phyloP scores from a whole-genome alignment of 352 stramenopile genomes.

The Thalassiosira sp. region DNA sequence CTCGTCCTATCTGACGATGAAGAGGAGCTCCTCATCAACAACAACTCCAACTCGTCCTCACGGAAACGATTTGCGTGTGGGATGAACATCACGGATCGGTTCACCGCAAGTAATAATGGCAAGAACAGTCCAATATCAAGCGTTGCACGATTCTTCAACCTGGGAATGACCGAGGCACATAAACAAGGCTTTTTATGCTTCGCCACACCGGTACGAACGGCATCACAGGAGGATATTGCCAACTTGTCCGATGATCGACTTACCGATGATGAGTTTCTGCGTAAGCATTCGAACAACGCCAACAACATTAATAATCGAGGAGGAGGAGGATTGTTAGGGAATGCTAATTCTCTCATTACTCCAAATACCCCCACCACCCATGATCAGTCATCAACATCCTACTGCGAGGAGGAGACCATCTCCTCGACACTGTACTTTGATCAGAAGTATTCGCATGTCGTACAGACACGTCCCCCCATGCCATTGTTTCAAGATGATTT shows the following conservation, averaged over 20 bases:
- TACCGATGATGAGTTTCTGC: slow-evolving; percentile 43
- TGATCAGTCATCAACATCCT: not conserved
- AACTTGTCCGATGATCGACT: slow-evolving; percentile 35
- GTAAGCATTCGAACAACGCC: slow-evolving; percentile 3
- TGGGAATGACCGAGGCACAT: slow-evolving; percentile 3
- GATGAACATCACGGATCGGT: not conserved
- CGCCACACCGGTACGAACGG: slow-evolving; percentile 59
- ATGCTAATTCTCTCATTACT: too few species aligned
- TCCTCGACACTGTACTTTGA: slow-evolving; percentile 73
- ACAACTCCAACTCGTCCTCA: too few species aligned
- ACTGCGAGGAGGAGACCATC: slow-evolving; percentile 65
- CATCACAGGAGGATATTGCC: slow-evolving; percentile 22
- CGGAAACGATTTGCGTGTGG: slow-evolving; percentile 35
- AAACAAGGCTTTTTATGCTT: slow-evolving; percentile 58
- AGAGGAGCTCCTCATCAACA: slow-evolving; percentile 39
- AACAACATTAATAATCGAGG: too few species aligned
- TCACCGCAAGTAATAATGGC: too few species aligned
- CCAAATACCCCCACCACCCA: slow-evolving; percentile 16
- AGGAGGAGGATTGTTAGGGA: too few species aligned
- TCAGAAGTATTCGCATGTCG: slow-evolving; percentile 62
- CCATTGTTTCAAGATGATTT: slow-evolving; percentile 55
- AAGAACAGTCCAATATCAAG: slow-evolving; percentile 11
- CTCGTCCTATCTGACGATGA: slow-evolving; percentile 20
- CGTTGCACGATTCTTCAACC: slow-evolving; percentile 28
- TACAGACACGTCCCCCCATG: slow-evolving; percentile 64